These are phyloP conservation scores for Dendryphion nanum DNA, from an alignment of 2,329 filamentous ascomycete species.

Conservation along the genomic window DNA sequence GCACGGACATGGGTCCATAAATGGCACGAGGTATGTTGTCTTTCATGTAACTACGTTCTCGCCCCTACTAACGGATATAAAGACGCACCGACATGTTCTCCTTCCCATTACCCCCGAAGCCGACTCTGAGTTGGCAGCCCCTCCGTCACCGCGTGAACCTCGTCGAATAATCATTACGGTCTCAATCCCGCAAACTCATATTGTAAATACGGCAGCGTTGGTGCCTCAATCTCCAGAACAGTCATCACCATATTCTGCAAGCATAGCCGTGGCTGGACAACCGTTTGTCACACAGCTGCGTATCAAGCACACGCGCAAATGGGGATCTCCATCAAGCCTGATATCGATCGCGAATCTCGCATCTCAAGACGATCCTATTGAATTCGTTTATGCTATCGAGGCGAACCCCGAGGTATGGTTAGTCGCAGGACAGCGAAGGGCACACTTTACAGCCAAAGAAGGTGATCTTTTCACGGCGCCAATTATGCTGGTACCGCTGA, in stretches of 20 bases:
- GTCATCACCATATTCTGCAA: slow-evolving; percentile 22
- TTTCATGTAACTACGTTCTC: neutral
- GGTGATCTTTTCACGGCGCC: slow-evolving; percentile 56
- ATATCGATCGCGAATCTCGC: slow-evolving; percentile 25
- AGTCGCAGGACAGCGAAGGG: slow-evolving; percentile 75
- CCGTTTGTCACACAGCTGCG: slow-evolving; percentile 62
- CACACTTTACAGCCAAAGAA: slow-evolving; percentile 64
- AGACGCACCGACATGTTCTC: slow-evolving; percentile 25
- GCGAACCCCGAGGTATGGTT: slow-evolving; percentile 77
- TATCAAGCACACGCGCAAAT: slow-evolving; percentile 56
- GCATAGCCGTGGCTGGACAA: slow-evolving; percentile 60
- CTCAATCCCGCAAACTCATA: slow-evolving; percentile 77
- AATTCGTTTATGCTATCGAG: slow-evolving; percentile 81
- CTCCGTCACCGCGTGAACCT: slow-evolving; percentile 40
- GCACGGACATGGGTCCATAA: slow-evolving; percentile 52
- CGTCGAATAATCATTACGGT: slow-evolving; percentile 82
- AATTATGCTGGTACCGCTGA: slow-evolving; percentile 76
- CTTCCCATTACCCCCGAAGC: slow-evolving; percentile 13
- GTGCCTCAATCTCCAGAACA: slow-evolving; percentile 46
- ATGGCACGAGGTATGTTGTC: slow-evolving; percentile 56
- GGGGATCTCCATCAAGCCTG: slow-evolving; percentile 40
- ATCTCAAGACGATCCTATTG: slow-evolving; percentile 50
- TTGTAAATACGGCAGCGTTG: slow-evolving; percentile 78
- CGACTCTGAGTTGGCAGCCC: slow-evolving; percentile 13
- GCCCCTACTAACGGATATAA: neutral